These are phyloP conservation scores for Lachancea fermentati DNA, from an alignment of 805 yeast species.

Conservation along the genomic window DNA sequence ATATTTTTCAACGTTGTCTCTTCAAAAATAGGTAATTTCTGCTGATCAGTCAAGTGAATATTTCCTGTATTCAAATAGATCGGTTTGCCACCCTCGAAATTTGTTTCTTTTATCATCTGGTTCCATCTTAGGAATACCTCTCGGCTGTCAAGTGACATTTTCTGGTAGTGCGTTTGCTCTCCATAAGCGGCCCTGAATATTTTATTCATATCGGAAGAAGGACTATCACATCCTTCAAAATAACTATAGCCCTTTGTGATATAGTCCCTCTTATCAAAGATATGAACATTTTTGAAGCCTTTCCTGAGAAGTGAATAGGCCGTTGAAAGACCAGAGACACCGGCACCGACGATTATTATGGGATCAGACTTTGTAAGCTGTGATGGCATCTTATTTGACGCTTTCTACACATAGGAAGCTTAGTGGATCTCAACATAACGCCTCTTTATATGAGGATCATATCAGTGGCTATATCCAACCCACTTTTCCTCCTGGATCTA, in stretches of 20 bases:
- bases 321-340: slow-evolving; percentile 56
- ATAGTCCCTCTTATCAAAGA: slow-evolving; percentile 34
- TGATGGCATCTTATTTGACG: no score
- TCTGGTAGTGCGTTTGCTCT: slow-evolving; percentile 33
- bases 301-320: slow-evolving; percentile 37
- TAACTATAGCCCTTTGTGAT: slow-evolving; percentile 25
- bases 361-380: background rate
- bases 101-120: slow-evolving; percentile 18
- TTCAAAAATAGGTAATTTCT: slow-evolving; percentile 22
- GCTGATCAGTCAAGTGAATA: slow-evolving; percentile 20
- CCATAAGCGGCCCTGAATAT: slow-evolving; percentile 36
- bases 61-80: slow-evolving; percentile 24
- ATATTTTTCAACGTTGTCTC: slow-evolving; percentile 15
- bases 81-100: slow-evolving; percentile 23
- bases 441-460: no score
- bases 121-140: slow-evolving; percentile 24
- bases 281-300: background rate
- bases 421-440: no score
- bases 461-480: no score
- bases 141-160: slow-evolving; percentile 19
- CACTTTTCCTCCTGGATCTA: no score
- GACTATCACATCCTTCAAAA: slow-evolving; percentile 37
- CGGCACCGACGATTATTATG: slow-evolving; percentile 65
- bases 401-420: no score
- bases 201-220: slow-evolving; percentile 38